Conservation (phyloP, 2,329 filamentous ascomycete species). For the Colletotrichum eremochloae region DNA sequence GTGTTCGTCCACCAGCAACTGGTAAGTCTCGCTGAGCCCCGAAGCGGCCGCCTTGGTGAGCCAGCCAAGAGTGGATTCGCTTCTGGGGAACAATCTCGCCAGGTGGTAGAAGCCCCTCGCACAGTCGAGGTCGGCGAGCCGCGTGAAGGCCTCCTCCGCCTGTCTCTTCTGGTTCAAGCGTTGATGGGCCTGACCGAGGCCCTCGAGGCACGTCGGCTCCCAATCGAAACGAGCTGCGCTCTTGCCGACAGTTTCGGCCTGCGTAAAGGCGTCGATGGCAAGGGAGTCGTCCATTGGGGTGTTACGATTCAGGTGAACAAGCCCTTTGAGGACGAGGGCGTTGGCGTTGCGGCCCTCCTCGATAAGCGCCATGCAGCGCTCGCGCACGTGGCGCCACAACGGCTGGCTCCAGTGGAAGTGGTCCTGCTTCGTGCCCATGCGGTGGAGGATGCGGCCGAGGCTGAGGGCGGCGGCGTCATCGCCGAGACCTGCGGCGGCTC, state of each 20-base stretch:
- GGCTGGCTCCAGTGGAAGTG: slow-evolving; percentile 43
- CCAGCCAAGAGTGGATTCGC: not conserved
- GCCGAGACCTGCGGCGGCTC: slow-evolving; percentile 50
- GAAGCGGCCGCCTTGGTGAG: slow-evolving; percentile 25
- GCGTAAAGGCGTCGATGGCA: slow-evolving; percentile 26
- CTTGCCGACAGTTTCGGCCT: slow-evolving; percentile 18
- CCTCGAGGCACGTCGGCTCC: slow-evolving; percentile 12
- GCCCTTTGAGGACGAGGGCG: slow-evolving; percentile 52
- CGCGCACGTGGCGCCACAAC: slow-evolving; percentile 44
- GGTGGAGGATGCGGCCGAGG: slow-evolving; percentile 14
- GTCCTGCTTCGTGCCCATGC: not conserved
- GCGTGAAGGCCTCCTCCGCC: not conserved
- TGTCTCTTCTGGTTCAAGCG: not conserved
- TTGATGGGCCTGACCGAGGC: slow-evolving; percentile 8
- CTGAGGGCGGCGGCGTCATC: slow-evolving; percentile 49
- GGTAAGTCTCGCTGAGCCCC: not conserved
- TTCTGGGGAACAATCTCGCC: not conserved
- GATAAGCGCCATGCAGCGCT: slow-evolving; percentile 50
- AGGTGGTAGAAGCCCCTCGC: not conserved
- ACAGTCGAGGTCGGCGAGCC: slow-evolving; percentile 5
- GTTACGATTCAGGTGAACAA: slow-evolving; percentile 12
- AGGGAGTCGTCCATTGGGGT: not conserved
- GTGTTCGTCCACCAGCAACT: slow-evolving; percentile 18
- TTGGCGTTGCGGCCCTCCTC: slow-evolving; percentile 50
- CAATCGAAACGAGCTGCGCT: slow-evolving; percentile 37